A percentile compares a stretch with the other conserved stretches of the same genome.
These are phyloP conservation scores for Pichia phayaonensis DNA, from an alignment of 805 yeast species.

Conservation along the genomic window DNA sequence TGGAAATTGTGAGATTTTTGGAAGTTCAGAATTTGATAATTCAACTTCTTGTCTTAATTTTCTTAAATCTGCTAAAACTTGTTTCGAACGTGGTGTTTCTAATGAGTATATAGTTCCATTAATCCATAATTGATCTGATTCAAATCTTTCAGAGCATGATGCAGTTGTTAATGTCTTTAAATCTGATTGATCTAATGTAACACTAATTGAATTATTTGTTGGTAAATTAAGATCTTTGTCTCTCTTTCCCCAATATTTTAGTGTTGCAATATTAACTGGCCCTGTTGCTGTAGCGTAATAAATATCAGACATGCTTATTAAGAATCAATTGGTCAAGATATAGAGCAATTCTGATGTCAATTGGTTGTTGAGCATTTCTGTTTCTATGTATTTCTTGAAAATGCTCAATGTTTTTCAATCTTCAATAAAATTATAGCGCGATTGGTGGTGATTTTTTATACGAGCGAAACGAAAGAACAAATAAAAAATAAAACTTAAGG, in stretches of 20 bases:
- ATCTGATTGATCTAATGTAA: constrained; percentile 86
- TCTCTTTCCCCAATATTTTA: constrained; percentile 98
- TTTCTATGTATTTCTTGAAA: neutral
- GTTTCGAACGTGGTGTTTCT: constrained; percentile 52
- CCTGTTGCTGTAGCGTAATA: constrained; percentile 83
- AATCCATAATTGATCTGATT: constrained; percentile 67
- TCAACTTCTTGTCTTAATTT: constrained; percentile 58
- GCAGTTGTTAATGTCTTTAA: constrained; percentile 89
- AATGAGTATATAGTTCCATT: constrained; percentile 80
- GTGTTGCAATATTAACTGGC: constrained; percentile 95
- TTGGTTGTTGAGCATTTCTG: neutral
- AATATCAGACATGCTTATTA: constrained; percentile 24
- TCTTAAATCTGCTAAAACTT: constrained; percentile 73
- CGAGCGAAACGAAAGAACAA: neutral
- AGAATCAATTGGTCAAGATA: neutral
- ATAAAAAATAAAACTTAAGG: neutral
- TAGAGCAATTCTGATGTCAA: neutral
- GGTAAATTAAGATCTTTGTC: constrained; percentile 85
- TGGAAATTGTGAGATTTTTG: constrained; percentile 54
- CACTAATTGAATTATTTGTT: constrained; percentile 92
- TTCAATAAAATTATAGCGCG: neutral
- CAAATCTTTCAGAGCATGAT: constrained; percentile 50
- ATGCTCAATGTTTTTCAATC: neutral
- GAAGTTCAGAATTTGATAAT: constrained; percentile 41
- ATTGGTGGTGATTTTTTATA: no score